Evolutionary conservation across 2,329 filamentous ascomycete genomes (phyloP).

Genomic region (Aureobasidium sp.): DNA sequence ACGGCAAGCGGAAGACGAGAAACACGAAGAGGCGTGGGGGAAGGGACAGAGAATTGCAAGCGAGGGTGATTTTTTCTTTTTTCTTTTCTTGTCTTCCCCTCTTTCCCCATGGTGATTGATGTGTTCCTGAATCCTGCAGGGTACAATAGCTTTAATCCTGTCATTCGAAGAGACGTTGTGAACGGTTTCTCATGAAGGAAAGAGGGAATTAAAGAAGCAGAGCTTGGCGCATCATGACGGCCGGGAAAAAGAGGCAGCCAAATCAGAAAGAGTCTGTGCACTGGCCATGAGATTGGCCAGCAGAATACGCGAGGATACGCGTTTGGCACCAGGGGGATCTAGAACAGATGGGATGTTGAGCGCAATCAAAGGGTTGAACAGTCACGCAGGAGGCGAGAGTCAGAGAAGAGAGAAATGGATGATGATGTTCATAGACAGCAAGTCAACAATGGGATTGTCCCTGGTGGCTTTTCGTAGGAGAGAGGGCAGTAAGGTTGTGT

Average conservation of each 20-base stretch:
- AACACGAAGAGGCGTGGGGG: background rate
- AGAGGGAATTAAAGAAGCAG: constrained; percentile 1
- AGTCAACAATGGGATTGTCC: background rate
- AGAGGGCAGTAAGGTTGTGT: background rate
- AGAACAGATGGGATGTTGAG: background rate
- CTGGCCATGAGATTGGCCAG: constrained; percentile 4
- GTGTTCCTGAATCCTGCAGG: background rate
- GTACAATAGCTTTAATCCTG: background rate
- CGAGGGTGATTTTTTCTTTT: background rate
- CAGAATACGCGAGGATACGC: constrained; percentile 1
- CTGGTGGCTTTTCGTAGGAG: background rate
- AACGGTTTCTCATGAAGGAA: background rate
- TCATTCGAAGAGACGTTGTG: constrained; percentile 1
- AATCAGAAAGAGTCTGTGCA: constrained; percentile 4
- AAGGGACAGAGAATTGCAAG: background rate
- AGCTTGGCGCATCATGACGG: background rate
- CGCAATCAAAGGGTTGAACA: background rate
- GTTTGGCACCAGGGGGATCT: background rate
- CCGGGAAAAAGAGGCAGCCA: background rate
- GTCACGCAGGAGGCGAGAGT: background rate
- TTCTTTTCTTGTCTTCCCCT: background rate
- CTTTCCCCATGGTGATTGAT: background rate
- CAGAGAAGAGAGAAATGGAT: background rate
- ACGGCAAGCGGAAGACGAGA: background rate
- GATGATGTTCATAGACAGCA: background rate